These are phyloP conservation scores for Dryas octopetala DNA, from an alignment of 306 rosid genomes.

Conservation along the genomic window DNA sequence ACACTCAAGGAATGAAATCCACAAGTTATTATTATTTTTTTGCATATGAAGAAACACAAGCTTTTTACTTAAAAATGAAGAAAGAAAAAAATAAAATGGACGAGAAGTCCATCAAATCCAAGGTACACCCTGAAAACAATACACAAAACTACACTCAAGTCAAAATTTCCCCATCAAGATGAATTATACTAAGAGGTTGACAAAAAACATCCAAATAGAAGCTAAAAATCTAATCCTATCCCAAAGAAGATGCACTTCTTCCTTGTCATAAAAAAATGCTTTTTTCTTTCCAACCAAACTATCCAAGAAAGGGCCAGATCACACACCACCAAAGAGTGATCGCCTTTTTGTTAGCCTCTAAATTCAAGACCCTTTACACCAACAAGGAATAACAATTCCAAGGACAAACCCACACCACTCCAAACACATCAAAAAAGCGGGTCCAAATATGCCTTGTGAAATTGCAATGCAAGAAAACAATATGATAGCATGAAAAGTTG, in stretches of 20 bases:
- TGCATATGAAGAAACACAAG: neutral
- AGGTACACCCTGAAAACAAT: neutral
- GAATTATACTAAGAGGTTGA: neutral
- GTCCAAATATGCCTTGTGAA: neutral
- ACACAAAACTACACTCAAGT: neutral
- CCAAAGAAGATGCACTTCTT: neutral
- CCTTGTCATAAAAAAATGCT: neutral
- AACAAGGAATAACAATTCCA: neutral
- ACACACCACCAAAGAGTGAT: neutral
- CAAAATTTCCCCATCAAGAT: neutral
- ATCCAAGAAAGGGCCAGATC: neutral
- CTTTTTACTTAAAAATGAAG: neutral
- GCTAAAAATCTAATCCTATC: neutral
- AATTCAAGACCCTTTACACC: neutral
- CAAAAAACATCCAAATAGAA: neutral
- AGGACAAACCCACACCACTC: neutral
- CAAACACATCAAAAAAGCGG: neutral
- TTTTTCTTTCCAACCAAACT: neutral
- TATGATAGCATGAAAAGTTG: neutral
- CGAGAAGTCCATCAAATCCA: neutral
- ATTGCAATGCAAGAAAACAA: neutral
- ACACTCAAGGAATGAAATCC: slow-evolving; percentile 15
- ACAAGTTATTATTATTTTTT: neutral
- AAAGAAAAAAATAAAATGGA: neutral
- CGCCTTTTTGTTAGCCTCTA: neutral